Base-by-base conservation (phyloP, 306 rosid genomes). In the Cucurbita pepo region DNA sequence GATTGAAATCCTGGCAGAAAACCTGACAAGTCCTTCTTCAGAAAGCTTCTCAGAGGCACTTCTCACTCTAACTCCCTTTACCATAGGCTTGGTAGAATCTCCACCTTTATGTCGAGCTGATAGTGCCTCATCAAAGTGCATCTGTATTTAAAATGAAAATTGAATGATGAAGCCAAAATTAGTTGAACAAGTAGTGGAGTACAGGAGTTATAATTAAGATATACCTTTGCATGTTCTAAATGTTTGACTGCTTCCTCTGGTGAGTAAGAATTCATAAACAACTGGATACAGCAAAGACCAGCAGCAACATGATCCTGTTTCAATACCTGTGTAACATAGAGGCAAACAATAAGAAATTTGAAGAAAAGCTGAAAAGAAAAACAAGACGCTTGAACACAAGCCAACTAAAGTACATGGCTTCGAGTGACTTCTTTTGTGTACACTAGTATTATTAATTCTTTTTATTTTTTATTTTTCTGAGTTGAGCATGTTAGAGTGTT, bases 241-340 rank as follows among this genome's bases (percentile, higher is more conserved):
- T 94, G 94, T 71, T 85, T 85, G 77, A 88, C 84, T 84, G 98
- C 98, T 81, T 94, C 98, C 75, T 93, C 98, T 83, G 83, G 96
- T 57, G 85, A 81, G 74, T 80, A 76, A 80, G 97, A 90, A 78
- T 94, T 94, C 81, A 90, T 86, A 79, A 90, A 94, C 88, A 94
- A 81, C 83, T 94, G 97, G 81, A 94, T 90, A 85, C 98, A 89
- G 83, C 98, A 94, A 56, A 94, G 97, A 70, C 97, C 98, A 79
- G 98, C 91, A 54, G 96, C 97, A 69, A 94, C 91, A 65, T 90
- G 97, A 80, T 94, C 98, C 75, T 83, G 91, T 79, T 89, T 90
- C 61, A 90, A 87, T 69, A 93, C 98, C 98, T 93, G 85, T 93
- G 85, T 71, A 77, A 45, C 60, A 59, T 50, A 58, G 15, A 43